Evolutionary conservation across 495 filamentous ascomycete species (phyloP).

Genomic region (Aspergillus carlsbadensis): DNA sequence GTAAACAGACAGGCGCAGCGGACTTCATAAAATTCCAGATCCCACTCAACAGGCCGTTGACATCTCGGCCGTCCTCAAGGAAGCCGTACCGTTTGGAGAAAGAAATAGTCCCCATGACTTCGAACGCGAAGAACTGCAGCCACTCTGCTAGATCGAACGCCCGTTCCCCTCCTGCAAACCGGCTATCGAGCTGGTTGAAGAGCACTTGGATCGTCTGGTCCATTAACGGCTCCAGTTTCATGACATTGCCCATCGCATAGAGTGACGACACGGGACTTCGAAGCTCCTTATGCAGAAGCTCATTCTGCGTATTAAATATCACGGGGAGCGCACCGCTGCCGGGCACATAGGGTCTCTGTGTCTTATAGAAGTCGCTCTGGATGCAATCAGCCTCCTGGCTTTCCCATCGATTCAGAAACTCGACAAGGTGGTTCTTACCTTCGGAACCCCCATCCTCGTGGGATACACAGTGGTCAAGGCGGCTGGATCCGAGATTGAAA

Average conservation of each 20-base stretch:
- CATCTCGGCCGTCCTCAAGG: slow-evolving; percentile 38
- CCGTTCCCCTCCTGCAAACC: slow-evolving; percentile 22
- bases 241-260: slow-evolving; percentile 38
- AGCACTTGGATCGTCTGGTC: slow-evolving; percentile 27
- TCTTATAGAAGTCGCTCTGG: slow-evolving; percentile 8
- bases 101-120: slow-evolving; percentile 41
- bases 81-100: slow-evolving; percentile 43
- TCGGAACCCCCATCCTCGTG: background rate
- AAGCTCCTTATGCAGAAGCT: slow-evolving; percentile 37
- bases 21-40: slow-evolving; percentile 21
- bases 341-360: slow-evolving; percentile 32
- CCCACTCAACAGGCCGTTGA: slow-evolving; percentile 29
- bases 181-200: slow-evolving; percentile 20
- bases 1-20: slow-evolving; percentile 21
- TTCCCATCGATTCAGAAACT: no score
- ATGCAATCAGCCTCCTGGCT: no score
- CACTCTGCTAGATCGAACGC: slow-evolving; percentile 36
- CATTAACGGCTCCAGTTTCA: slow-evolving; percentile 30
- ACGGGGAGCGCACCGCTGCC: slow-evolving; percentile 11
- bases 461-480: background rate
- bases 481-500: background rate
- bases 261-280: slow-evolving; percentile 41
- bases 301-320: slow-evolving; percentile 45
- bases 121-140: slow-evolving; percentile 49
- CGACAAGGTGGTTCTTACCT: no score